Percentiles rank a stretch among this genome's conserved stretches.
These are phyloP conservation scores for Rubroshorea leprosula DNA, from an alignment of 345 rosid species.

Conservation along the genomic window DNA sequence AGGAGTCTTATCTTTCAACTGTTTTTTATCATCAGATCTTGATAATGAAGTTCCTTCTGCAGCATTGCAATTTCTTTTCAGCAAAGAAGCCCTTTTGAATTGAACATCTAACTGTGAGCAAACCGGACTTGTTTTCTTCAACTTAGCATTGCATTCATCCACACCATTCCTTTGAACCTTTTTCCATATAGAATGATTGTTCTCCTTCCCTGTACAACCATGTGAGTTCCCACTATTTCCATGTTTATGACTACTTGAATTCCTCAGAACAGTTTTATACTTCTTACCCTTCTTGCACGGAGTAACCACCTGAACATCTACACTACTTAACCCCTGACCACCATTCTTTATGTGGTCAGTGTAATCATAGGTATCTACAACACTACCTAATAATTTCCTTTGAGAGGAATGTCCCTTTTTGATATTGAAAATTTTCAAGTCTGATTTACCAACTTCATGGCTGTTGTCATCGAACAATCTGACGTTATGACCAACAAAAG, in stretches of 20 bases:
- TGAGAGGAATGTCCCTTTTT: slow-evolving; percentile 16
- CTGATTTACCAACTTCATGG: slow-evolving; percentile 14
- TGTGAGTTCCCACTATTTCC: slow-evolving; percentile 22
- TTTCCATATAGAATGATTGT: slow-evolving; percentile 44
- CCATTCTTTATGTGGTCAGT: slow-evolving; percentile 13
- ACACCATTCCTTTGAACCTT: slow-evolving; percentile 36
- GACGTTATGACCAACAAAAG: slow-evolving; percentile 14
- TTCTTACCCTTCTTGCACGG: slow-evolving; percentile 27
- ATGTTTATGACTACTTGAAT: slow-evolving; percentile 20
- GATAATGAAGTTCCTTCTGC: slow-evolving; percentile 14
- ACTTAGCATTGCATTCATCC: slow-evolving; percentile 15
- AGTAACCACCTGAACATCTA: slow-evolving; percentile 13
- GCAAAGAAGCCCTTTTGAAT: slow-evolving; percentile 17
- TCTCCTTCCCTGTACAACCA: slow-evolving; percentile 29
- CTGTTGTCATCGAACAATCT: slow-evolving; percentile 12
- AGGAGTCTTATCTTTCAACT: slow-evolving; percentile 19
- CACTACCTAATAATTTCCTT: slow-evolving; percentile 14
- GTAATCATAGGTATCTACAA: slow-evolving; percentile 14
- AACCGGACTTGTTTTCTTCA: too few relatives aligned
- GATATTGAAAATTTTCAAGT: slow-evolving; percentile 10
- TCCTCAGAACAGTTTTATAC: slow-evolving; percentile 21
- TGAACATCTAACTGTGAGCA: too few relatives aligned
- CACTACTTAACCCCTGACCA: slow-evolving; percentile 5
- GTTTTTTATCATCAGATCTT: slow-evolving; percentile 21
- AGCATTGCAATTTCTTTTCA: slow-evolving; percentile 23